phyloP scores from a whole-genome alignment of 192 early-diverging fungal genomes.

The Podila epigama region DNA sequence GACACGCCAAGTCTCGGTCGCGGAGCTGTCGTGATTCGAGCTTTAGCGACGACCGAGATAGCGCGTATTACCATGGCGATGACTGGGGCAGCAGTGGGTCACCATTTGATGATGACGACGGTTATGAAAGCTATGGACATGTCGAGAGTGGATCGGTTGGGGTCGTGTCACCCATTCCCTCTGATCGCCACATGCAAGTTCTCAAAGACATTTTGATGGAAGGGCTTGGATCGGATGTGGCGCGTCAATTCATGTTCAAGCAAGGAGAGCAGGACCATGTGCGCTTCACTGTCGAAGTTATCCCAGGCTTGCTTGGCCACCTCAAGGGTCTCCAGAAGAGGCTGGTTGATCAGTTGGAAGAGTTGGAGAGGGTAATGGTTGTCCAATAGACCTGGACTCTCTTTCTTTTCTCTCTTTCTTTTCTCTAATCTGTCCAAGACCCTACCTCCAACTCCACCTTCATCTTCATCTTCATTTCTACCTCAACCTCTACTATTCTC shows the following conservation, averaged over 20 bases:
- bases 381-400: constrained; percentile 1
- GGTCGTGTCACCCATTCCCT: constrained; percentile 45
- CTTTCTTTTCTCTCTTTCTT: no score
- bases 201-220: constrained; percentile 50
- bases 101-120: constrained; percentile 40
- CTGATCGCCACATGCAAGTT: constrained; percentile 50
- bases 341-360: constrained; percentile 39
- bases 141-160: constrained; percentile 19
- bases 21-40: background rate
- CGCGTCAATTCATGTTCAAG: constrained; percentile 42
- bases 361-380: constrained; percentile 33
- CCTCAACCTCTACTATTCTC: background rate
- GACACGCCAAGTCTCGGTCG: constrained; percentile 2
- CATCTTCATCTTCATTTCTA: background rate
- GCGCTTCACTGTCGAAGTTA: constrained; percentile 47
- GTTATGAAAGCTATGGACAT: constrained; percentile 29
- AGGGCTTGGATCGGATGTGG: constrained; percentile 37
- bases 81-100: constrained; percentile 7
- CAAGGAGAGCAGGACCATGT: constrained; percentile 47
- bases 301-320: constrained; percentile 48
- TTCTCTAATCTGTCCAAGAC: background rate
- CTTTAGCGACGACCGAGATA: background rate
- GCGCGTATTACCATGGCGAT: background rate
- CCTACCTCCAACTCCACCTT: background rate
- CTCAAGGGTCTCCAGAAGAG: constrained; percentile 42